phyloP scores from a whole-genome alignment of 768 basidiomycete species.

The Lenzites betulinus region DNA sequence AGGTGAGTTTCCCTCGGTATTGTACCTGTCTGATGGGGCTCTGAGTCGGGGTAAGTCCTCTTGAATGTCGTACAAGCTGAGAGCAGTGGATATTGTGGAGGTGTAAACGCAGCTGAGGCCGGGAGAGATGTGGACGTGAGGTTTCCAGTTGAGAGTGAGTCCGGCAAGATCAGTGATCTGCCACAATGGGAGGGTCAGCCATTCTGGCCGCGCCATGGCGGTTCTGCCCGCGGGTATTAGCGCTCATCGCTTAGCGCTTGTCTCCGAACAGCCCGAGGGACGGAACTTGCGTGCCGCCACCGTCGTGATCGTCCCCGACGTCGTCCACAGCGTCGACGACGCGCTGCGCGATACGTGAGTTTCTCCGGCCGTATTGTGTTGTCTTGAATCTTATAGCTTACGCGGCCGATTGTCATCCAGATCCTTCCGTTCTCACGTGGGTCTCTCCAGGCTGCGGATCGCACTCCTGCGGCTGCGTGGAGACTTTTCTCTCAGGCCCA shows the following conservation, averaged over 20 bases:
- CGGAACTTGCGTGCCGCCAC: too few species aligned
- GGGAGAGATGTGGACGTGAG: too few species aligned
- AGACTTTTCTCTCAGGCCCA: slow-evolving; percentile 11
- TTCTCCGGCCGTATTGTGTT: background rate
- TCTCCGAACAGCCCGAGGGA: background rate
- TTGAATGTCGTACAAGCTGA: too few species aligned
- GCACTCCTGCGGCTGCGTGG: slow-evolving; percentile 11
- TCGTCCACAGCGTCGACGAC: background rate
- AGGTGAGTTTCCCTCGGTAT: background rate
- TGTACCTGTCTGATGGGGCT: background rate
- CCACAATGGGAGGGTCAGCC: background rate
- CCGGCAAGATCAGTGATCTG: slow-evolving; percentile 19
- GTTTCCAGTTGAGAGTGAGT: background rate
- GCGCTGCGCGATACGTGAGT: background rate
- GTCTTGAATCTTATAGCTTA: background rate
- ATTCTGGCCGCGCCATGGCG: background rate
- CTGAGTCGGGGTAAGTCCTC: too few species aligned
- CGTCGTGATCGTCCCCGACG: background rate
- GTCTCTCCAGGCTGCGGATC: slow-evolving; percentile 5
- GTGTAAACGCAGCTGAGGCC: too few species aligned
- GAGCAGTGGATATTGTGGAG: too few species aligned
- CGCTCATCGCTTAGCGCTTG: background rate
- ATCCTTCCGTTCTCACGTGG: background rate
- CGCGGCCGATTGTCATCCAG: background rate
- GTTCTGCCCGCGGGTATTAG: background rate